Evolutionary conservation across 2,329 filamentous ascomycete genomes (phyloP).

Genomic region (Verticillium nonalfalfae): DNA sequence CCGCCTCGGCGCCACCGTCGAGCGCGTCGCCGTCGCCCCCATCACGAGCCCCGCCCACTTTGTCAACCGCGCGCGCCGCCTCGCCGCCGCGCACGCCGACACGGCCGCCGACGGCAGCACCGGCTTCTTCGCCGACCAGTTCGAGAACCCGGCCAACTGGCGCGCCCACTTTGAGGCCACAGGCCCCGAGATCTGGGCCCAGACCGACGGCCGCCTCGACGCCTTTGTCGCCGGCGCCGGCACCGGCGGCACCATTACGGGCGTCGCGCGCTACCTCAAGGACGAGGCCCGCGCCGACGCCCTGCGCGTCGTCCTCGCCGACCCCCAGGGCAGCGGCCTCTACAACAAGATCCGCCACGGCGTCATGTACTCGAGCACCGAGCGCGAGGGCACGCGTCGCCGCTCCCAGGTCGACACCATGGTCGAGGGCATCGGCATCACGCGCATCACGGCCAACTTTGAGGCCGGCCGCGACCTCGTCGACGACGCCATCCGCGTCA

Average conservation of each 20-base stretch:
- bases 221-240: conserved; percentile 92
- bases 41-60: conserved; percentile 94
- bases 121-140: conserved; percentile 95
- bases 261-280: conserved; percentile 79
- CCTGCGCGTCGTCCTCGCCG: conserved; percentile 73
- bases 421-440: conserved; percentile 93
- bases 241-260: conserved; percentile 88
- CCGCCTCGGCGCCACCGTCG: conserved; percentile 87
- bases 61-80: conserved; percentile 79
- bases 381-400: conserved; percentile 83
- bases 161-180: conserved; percentile 75
- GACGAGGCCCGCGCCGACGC: conserved; percentile 51
- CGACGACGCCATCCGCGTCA: conserved; percentile 84
- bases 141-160: conserved; percentile 88
- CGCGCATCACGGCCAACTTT: conserved; percentile 89
- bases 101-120: conserved; percentile 53
- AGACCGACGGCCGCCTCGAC: conserved; percentile 69
- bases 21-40: conserved; percentile 82
- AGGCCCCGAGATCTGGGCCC: conserved; percentile 80
- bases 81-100: conserved; percentile 68
- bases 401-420: conserved; percentile 91
- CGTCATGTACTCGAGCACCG: conserved; percentile 89
- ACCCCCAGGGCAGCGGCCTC: conserved; percentile 88
- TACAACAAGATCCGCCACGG: conserved; percentile 90
- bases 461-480: conserved; percentile 79